phyloP scores from a whole-genome alignment of 208 protist species.

The Herpetomonas tarakana region DNA sequence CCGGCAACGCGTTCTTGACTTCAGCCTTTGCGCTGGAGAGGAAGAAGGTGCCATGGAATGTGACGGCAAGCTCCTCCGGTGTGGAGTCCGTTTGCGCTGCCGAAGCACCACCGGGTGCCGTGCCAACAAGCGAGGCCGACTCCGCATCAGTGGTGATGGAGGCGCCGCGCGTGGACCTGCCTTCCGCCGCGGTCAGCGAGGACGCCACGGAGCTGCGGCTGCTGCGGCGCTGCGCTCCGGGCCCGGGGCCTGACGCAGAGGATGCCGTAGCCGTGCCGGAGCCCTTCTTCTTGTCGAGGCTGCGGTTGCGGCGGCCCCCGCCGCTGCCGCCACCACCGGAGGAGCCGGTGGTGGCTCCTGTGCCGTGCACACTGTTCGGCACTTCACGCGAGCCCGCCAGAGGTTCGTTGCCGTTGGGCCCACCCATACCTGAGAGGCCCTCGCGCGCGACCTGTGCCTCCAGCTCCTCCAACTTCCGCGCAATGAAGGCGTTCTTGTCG shows the following conservation, averaged over 20 bases:
- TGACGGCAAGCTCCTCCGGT: slow-evolving; percentile 22
- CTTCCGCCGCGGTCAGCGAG: neutral
- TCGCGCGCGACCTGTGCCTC: slow-evolving; percentile 2
- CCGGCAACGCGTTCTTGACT: slow-evolving; percentile 25
- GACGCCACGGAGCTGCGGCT: neutral
- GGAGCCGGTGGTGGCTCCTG: slow-evolving; percentile 18
- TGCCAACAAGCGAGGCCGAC: neutral
- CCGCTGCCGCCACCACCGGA: slow-evolving; percentile 9
- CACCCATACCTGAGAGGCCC: neutral
- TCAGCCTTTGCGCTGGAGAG: slow-evolving; percentile 48
- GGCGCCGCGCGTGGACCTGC: neutral
- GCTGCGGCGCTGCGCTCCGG: slow-evolving; percentile 6
- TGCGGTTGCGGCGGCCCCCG: slow-evolving; percentile 10
- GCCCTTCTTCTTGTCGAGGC: slow-evolving; percentile 2
- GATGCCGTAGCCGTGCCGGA: slow-evolving; percentile 1
- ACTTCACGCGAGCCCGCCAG: too few relatives aligned
- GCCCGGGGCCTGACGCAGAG: neutral
- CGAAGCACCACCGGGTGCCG: neutral
- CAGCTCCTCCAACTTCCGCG: slow-evolving; percentile 27
- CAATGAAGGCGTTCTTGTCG: slow-evolving; percentile 40
- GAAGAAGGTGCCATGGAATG: slow-evolving; percentile 37
- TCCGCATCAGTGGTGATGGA: slow-evolving; percentile 9
- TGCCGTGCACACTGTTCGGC: too few relatives aligned
- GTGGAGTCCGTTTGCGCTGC: neutral
- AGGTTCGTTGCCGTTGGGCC: slow-evolving; percentile 8